Evolutionary conservation across 2,329 filamentous ascomycete genomes (phyloP).

Genomic region (Colletotrichum neosansevieriae): DNA sequence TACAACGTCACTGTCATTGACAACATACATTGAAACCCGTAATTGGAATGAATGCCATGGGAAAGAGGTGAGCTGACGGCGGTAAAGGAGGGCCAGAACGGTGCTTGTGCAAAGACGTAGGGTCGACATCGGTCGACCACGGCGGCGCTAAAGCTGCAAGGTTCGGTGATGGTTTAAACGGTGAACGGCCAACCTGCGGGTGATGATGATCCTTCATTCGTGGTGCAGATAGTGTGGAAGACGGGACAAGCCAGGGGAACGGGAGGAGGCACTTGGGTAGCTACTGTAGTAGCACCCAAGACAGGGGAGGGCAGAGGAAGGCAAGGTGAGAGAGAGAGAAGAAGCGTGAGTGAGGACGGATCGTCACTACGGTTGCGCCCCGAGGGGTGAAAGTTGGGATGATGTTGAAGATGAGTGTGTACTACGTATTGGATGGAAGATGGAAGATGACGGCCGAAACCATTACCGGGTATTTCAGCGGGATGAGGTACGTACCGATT

Average conservation of each 20-base stretch:
- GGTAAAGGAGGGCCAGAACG: constrained; percentile 4
- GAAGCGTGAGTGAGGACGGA: constrained; percentile 12
- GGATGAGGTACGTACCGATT: not conserved
- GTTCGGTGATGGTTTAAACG: constrained; percentile 39
- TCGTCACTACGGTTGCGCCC: constrained; percentile 18
- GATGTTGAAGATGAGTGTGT: not conserved
- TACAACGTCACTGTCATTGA: constrained; percentile 31
- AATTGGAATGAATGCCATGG: constrained; percentile 17
- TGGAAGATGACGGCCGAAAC: not conserved
- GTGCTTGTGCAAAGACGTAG: constrained; percentile 29
- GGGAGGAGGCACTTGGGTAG: constrained; percentile 28
- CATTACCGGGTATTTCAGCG: no score
- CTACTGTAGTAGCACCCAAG: constrained; percentile 22
- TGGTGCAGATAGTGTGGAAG: constrained; percentile 34
- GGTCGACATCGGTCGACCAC: constrained; percentile 28
- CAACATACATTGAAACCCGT: constrained; percentile 24
- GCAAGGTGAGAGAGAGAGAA: constrained; percentile 6
- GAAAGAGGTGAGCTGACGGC: not conserved
- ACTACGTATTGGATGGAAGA: no score
- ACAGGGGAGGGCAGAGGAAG: constrained; percentile 4
- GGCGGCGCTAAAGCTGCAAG: constrained; percentile 36
- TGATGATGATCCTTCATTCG: constrained; percentile 39
- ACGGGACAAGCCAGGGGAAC: constrained; percentile 7
- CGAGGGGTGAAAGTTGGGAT: constrained; percentile 29
- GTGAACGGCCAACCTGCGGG: constrained; percentile 38